phyloP scores from a whole-genome alignment of 2,329 filamentous ascomycete species.

The Magnaporthiopsis incrustans region DNA sequence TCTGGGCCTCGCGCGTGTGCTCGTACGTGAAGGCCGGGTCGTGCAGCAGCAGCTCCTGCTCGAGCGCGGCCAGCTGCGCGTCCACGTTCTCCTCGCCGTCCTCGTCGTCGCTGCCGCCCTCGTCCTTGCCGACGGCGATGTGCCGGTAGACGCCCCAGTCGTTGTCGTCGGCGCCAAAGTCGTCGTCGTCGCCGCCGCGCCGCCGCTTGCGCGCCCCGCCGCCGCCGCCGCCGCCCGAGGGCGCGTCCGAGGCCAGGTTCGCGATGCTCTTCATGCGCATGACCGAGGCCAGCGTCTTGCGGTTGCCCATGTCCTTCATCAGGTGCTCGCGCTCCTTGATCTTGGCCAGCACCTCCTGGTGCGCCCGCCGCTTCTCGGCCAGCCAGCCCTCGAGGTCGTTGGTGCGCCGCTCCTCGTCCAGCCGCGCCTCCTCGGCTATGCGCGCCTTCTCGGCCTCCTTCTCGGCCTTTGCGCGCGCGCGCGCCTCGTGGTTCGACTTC shows the following conservation, averaged over 20 bases:
- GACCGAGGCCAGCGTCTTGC: constrained; percentile 91
- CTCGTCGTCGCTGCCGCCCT: constrained; percentile 71
- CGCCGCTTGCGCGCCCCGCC: constrained; percentile 75
- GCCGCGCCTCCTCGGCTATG: constrained; percentile 70
- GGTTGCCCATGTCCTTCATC: constrained; percentile 90
- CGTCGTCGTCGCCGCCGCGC: constrained; percentile 85
- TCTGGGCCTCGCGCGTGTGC: constrained; percentile 83
- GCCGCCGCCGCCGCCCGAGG: constrained; percentile 64
- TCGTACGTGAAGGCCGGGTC: constrained; percentile 88
- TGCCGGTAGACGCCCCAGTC: constrained; percentile 97
- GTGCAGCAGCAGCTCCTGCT: constrained; percentile 76
- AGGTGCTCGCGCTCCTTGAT: constrained; percentile 92
- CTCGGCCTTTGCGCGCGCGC: constrained; percentile 88
- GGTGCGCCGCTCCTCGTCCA: constrained; percentile 75
- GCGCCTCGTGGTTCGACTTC: constrained; percentile 90
- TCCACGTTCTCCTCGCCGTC: constrained; percentile 87
- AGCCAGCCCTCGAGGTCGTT: constrained; percentile 85
- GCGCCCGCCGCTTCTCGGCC: constrained; percentile 67
- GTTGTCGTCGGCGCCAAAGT: constrained; percentile 93
- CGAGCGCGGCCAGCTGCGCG: constrained; percentile 64
- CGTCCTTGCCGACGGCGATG: constrained; percentile 62
- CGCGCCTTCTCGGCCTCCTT: constrained; percentile 90
- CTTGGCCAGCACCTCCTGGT: constrained; percentile 62
- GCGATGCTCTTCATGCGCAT: constrained; percentile 98
- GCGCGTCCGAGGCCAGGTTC: constrained; percentile 85